A percentile compares a stretch with the other conserved stretches of the same genome.
Evolutionary conservation across 495 filamentous ascomycete genomes (phyloP).

Genomic region (Lophium mytilinum): DNA sequence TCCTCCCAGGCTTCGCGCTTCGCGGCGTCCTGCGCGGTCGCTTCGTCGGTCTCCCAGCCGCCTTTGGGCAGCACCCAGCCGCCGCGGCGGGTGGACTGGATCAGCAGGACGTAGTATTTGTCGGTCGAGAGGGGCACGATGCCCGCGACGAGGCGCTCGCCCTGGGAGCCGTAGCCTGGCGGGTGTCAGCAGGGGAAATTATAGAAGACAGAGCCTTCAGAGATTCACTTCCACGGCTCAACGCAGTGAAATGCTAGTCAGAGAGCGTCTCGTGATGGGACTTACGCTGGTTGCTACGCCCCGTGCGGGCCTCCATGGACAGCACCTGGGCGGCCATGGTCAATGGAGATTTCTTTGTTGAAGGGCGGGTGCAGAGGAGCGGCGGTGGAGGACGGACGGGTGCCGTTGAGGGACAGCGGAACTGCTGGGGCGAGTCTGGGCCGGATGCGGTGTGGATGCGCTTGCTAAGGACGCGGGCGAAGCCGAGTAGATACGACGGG

Average conservation of each 20-base stretch:
- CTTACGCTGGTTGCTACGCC: conserved; percentile 45
- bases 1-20: conserved; percentile 95
- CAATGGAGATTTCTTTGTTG: neutral
- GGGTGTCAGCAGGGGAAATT: no score
- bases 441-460: neutral
- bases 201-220: no score
- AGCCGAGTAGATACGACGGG: conserved; percentile 2
- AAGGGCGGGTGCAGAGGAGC: neutral
- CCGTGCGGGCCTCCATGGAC: conserved; percentile 40
- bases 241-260: neutral
- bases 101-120: conserved; percentile 77
- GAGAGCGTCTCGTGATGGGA: conserved; percentile 7
- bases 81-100: conserved; percentile 78
- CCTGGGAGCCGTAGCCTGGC: conserved; percentile 80
- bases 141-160: conserved; percentile 91
- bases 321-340: conserved; percentile 29
- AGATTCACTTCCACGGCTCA: no score
- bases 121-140: conserved; percentile 75
- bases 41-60: conserved; percentile 93
- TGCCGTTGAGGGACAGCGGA: neutral
- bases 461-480: neutral
- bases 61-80: conserved; percentile 97
- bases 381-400: neutral
- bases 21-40: conserved; percentile 56
- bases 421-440: neutral